Conservation (phyloP, 2,329 filamentous ascomycete species). For the Ophiostoma perfectum region DNA sequence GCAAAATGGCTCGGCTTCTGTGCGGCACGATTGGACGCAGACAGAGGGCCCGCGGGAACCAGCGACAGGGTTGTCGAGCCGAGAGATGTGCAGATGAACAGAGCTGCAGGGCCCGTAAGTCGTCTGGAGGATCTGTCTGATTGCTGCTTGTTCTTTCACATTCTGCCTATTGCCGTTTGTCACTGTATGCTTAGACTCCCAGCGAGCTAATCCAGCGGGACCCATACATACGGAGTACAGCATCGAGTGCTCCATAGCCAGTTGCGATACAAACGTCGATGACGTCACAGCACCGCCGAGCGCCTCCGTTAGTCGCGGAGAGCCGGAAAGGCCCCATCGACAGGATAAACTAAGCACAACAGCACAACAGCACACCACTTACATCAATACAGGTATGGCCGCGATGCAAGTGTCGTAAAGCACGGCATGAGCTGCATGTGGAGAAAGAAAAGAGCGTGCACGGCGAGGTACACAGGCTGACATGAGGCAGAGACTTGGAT, state of each 20-base stretch:
- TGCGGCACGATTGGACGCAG: not conserved
- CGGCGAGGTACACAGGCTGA: not conserved
- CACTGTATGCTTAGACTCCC: too few species aligned
- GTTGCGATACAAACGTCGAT: not conserved
- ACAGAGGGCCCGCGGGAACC: not conserved
- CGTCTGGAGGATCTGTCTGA: not conserved
- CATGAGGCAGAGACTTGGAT: not conserved
- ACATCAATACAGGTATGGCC: not conserved
- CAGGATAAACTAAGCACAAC: constrained; percentile 1
- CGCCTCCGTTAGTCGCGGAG: not conserved
- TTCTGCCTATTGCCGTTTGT: not conserved
- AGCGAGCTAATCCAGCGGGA: not conserved
- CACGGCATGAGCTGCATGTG: not conserved
- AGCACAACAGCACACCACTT: not conserved
- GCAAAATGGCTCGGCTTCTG: not conserved
- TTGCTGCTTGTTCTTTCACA: not conserved
- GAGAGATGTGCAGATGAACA: not conserved
- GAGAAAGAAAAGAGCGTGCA: not conserved
- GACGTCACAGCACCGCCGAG: constrained; percentile 10
- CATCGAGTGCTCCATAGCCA: not conserved
- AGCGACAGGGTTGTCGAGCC: not conserved
- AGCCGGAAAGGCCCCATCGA: constrained; percentile 1
- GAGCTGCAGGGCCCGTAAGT: constrained; percentile 5
- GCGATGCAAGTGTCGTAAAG: constrained; percentile 2
- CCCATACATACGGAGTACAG: not conserved